Evolutionary conservation across 257 asterid genomes (phyloP), one percentile per base, ranked within the genome.

Genomic region (Oldenlandia corymbosa): DNA sequence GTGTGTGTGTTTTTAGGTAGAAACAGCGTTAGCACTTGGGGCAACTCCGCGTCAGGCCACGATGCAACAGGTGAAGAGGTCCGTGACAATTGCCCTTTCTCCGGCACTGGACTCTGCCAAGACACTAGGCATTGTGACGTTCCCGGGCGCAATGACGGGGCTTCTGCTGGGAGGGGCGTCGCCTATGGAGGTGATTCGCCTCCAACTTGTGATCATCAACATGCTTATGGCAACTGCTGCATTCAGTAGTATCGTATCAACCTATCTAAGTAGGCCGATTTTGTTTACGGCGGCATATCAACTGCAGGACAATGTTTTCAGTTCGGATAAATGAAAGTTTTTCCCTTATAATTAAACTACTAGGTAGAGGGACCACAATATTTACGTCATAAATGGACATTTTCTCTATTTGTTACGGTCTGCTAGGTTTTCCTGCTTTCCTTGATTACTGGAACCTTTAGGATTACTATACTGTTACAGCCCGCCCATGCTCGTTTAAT

Each of bases 101-200:
- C 97, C 97, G 14, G 87, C 84, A 7, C 51, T 91, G 72, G 97
- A 91, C 75, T 88, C 85, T 60, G 97, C 97, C 2, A 91, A 91
- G 65, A 85, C 97, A 0, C 94, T 91, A 0, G 97, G 97, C 1
- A 76, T 91, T 14, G 84, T 91, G 56, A 82, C 96, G 11, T 87
- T 91, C 41, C 96, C 97, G 0, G 97, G 97, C 14, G 96, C 96
- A 2, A 85, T 91, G 97, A 83, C 95, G 0, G 97, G 97, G 1
- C 87, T 91, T 12, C 88, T 91, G 60, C 88, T 91, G 93, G 97
- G 97, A 42, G 97, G 97, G 12, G 88, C 97, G 3, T 91, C 97
- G 48, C 97, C 97, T 1, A 18, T 83, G 36, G 96, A 88, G 65
- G 97, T 96, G 30, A 84, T 91, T 66, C 96, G 82, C 34, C 64